Evolutionary conservation across 768 basidiomycete genomes (phyloP), one percentile per base, ranked within the genome.

Genomic region (Rossbeevera mucosa): DNA sequence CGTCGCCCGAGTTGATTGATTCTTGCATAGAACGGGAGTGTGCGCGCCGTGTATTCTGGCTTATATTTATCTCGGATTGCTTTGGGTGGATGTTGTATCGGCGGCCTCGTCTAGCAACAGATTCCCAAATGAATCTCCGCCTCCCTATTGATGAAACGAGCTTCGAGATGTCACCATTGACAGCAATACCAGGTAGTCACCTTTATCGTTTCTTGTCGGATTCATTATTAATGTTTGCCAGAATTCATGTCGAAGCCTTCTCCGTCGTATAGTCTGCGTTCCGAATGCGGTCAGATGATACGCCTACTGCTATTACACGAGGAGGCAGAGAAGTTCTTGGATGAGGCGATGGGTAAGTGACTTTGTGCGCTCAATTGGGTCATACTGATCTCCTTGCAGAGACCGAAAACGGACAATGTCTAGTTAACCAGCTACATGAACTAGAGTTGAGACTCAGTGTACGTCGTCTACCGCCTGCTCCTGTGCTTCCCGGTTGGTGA

Each of bases 111-210:
- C 66, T 71, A 24, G 67, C 71, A 56, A 62, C 68, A 52, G 71
- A 71, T 41, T 67, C 71, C 38, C 79, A 85, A 53, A 67, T 81
- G 52, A 76, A 75, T 30, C 76, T 90, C 40, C 80, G 84, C 45
- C 73, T 91, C 30, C 89, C 89, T n/a, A 81, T 83, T 7, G 88
- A 91, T 62, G 89, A 91, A 67, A 82, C 86, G 8, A 84, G 80
- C 64, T 91, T 91, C 60, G 88, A 91, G 66, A 71, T 91, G 51
- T 80, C 80, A 24, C 80, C 81, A 22, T 48, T 71, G 50, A 59
- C 70, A 11, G 57, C 69, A 47, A 38, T 70, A 47, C 68, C 70
- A 52, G 69, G 69, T 72, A 56, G 47, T 45, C 24, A 7, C 36
- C 46, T 47, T 42, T 51, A 36, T 44, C 22, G 11, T 28, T 22